These are phyloP conservation scores for Nothophaeocryptopus gaeumannii DNA, from an alignment of 2,329 filamentous ascomycete species.

Conservation along the genomic window DNA sequence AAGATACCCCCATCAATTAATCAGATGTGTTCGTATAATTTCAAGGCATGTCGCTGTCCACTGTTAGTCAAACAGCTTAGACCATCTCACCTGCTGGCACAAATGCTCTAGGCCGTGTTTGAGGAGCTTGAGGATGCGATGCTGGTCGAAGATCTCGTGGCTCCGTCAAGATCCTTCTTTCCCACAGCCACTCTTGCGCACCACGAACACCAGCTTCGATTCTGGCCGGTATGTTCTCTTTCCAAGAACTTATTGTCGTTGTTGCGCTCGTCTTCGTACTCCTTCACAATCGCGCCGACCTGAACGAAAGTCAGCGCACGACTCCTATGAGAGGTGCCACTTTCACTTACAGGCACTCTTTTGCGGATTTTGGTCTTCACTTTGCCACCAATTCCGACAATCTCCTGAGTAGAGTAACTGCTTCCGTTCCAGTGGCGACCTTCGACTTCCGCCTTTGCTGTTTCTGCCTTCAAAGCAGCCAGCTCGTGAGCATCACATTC, in stretches of 20 bases:
- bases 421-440: constrained; percentile 52
- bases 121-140: constrained; percentile 25
- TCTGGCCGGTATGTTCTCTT: constrained; percentile 65
- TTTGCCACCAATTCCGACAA: constrained; percentile 83
- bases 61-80: too few species aligned
- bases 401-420: constrained; percentile 81
- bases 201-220: constrained; percentile 90
- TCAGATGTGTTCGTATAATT: too few species aligned
- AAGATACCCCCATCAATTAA: too few species aligned
- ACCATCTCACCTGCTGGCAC: too few species aligned
- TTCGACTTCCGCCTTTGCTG: constrained; percentile 28
- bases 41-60: too few species aligned
- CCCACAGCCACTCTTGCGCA: constrained; percentile 58
- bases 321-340: too few species aligned
- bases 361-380: constrained; percentile 86
- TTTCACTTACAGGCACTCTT: constrained; percentile 55
- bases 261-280: constrained; percentile 75
- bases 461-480: constrained; percentile 45
- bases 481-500: constrained; percentile 81
- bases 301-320: too few species aligned
- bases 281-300: constrained; percentile 79
- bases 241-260: constrained; percentile 61
- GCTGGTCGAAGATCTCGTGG: constrained; percentile 26
- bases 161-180: constrained; percentile 29
- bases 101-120: background rate